Evolutionary conservation across 176 grass and related monocot species (phyloP).

Genomic region (Aegilops tauschii): DNA sequence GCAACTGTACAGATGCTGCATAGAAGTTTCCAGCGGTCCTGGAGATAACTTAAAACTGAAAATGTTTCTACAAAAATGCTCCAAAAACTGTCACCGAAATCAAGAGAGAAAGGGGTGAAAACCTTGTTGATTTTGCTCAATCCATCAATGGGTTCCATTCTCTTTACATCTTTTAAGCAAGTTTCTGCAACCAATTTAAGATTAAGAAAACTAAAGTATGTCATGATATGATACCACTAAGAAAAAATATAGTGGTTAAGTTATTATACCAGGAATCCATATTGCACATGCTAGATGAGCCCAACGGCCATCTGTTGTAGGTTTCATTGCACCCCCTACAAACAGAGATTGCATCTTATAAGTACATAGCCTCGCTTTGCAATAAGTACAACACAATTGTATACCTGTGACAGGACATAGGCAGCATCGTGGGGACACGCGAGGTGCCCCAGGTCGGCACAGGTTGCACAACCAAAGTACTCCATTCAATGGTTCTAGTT

Average conservation of each 20-base stretch:
- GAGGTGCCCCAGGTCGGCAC: slow-evolving; percentile 88
- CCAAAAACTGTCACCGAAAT: slow-evolving; percentile 25
- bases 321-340: slow-evolving; percentile 96
- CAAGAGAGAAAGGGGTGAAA: slow-evolving; percentile 13
- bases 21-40: slow-evolving; percentile 98
- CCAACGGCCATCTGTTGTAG: slow-evolving; percentile 96
- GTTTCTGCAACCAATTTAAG: slow-evolving; percentile 64
- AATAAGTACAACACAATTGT: background rate
- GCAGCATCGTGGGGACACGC: slow-evolving; percentile 78
- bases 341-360: slow-evolving; percentile 25
- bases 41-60: slow-evolving; percentile 26
- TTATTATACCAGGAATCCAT: slow-evolving; percentile 92
- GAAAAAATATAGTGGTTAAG: slow-evolving; percentile 1
- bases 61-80: slow-evolving; percentile 21
- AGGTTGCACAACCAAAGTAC: slow-evolving; percentile 98
- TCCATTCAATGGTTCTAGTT: slow-evolving; percentile 79
- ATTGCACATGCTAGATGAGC: slow-evolving; percentile 96
- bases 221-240: slow-evolving; percentile 1
- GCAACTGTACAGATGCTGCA: slow-evolving; percentile 98
- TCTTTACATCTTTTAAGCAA: slow-evolving; percentile 91
- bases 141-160: slow-evolving; percentile 98
- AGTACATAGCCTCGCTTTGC: slow-evolving; percentile 31
- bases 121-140: slow-evolving; percentile 97
- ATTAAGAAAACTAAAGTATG: slow-evolving; percentile 36
- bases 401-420: slow-evolving; percentile 95